Evolutionary conservation across 768 basidiomycete species (phyloP).

Genomic region (Lenzites betulinus): DNA sequence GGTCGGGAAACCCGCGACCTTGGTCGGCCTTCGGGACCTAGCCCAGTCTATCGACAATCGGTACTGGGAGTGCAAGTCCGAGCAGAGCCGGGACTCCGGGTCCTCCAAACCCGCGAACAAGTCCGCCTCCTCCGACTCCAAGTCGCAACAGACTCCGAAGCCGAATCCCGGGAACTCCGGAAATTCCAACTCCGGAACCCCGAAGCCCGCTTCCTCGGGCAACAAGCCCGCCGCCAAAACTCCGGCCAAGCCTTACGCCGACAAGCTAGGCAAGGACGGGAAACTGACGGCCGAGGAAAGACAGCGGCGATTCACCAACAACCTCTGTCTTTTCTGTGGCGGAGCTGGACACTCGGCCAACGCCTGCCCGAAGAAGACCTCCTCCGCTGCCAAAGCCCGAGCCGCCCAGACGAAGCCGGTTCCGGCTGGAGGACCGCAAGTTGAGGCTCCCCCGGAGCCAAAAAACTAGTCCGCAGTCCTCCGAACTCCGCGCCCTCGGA

Average conservation of each 20-base stretch:
- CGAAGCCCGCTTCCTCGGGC: too few species aligned
- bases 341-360: background rate
- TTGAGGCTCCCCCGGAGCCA: background rate
- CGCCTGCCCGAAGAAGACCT: background rate
- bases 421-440: background rate
- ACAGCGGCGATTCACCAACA: background rate
- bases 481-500: too few species aligned
- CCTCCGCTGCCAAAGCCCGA: background rate
- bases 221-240: too few species aligned
- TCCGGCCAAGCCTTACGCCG: too few species aligned
- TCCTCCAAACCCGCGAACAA: background rate
- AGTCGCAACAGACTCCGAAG: background rate
- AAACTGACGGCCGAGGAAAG: background rate
- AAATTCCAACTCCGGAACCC: background rate
- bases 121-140: background rate
- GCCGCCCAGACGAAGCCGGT: background rate
- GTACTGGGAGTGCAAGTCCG: slow-evolving; percentile 24
- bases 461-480: background rate
- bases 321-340: background rate
- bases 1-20: too few species aligned
- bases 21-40: background rate
- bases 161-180: background rate
- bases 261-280: background rate
- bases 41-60: slow-evolving; percentile 9
- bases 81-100: background rate